phyloP scores from a whole-genome alignment of 23 red algal species.

The Gracilaria gracilis region DNA sequence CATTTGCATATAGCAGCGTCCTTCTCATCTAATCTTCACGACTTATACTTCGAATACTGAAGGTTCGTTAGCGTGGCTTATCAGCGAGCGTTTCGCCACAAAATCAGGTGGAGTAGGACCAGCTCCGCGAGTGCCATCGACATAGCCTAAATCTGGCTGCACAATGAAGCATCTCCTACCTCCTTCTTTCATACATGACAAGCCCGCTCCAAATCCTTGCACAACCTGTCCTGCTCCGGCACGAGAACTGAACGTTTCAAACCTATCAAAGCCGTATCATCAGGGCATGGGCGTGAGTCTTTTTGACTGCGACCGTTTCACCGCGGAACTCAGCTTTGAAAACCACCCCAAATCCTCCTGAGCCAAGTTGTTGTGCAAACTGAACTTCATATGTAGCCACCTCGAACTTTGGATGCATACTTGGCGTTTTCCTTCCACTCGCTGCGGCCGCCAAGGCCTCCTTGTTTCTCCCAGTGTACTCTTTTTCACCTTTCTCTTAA shows the following conservation, averaged over 20 bases:
- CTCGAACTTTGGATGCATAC: constrained; percentile 66
- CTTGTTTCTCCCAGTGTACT: constrained; percentile 14
- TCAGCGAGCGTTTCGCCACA: constrained; percentile 62
- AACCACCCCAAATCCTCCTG: constrained; percentile 77
- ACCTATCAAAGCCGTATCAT: constrained; percentile 78
- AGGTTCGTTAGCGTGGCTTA: constrained; percentile 56
- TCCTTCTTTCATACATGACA: constrained; percentile 66
- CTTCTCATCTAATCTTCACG: constrained; percentile 43
- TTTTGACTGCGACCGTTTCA: constrained; percentile 89
- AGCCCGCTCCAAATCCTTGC: constrained; percentile 68
- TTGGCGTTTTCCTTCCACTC: constrained; percentile 63
- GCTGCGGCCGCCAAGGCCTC: constrained; percentile 69
- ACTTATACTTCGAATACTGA: constrained; percentile 80
- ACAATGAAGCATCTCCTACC: constrained; percentile 81
- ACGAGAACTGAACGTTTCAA: constrained; percentile 65
- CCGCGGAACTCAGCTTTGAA: constrained; percentile 68
- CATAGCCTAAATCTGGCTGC: constrained; percentile 72
- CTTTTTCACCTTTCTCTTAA: not conserved
- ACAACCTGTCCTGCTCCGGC: constrained; percentile 62
- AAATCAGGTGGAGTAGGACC: constrained; percentile 81
- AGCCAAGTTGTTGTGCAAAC: constrained; percentile 73
- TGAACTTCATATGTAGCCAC: constrained; percentile 71
- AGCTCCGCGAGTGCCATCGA: constrained; percentile 44
- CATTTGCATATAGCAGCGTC: not conserved
- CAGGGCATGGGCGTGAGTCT: constrained; percentile 78